Evolutionary conservation across 1,284 basidiomycete species (phyloP), one percentile per base, ranked within the genome.

Genomic region (Tilletia indica): DNA sequence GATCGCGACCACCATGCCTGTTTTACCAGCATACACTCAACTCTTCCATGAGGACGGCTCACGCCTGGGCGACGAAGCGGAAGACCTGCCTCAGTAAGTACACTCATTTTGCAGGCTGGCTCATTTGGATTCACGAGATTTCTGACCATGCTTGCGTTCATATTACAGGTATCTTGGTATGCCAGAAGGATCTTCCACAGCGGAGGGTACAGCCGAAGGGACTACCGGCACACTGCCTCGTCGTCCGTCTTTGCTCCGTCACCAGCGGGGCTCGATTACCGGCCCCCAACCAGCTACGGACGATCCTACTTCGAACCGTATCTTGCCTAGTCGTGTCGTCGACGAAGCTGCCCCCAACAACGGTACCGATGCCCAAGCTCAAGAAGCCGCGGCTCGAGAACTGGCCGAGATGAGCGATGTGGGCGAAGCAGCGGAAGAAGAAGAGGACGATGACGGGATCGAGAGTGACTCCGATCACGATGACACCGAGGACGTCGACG

Each of bases 21-120:
- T 82, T 42, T 72, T 84, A 51, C 82, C 82, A 12, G 82, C 82
- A 0, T 84, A 84, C 69, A 78, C 81, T 14, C 82, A 84, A 68
- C 74, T 84, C 4, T 84, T 84, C 76, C 74, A 81, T 16, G 82
- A 83, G 64, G 82, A 84, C 34, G 82, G 82, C 49, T 83, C 82
- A 31, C 74, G 82, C 4, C 74, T 84, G 49, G 81, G 77, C 3
- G 82, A 84, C 58, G 82, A 83, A 34, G 78, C 78, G 9, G 82
- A 84, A 47, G 80, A 81, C 54, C 74, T 84, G 39, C 82, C 82
- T n/a, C 76, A 76, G 31, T 84, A 25, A 31, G 56, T 31, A 83
- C 63, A 80, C 56, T 4, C n/a, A 31, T 31, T 25, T 25, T 54
- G 6, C n/a, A n/a, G n/a, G n/a, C 25, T n/a, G 19, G 5, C 51